Evolutionary conservation across 2,329 filamentous ascomycete species (phyloP).

Genomic region (Venturia pyrina): DNA sequence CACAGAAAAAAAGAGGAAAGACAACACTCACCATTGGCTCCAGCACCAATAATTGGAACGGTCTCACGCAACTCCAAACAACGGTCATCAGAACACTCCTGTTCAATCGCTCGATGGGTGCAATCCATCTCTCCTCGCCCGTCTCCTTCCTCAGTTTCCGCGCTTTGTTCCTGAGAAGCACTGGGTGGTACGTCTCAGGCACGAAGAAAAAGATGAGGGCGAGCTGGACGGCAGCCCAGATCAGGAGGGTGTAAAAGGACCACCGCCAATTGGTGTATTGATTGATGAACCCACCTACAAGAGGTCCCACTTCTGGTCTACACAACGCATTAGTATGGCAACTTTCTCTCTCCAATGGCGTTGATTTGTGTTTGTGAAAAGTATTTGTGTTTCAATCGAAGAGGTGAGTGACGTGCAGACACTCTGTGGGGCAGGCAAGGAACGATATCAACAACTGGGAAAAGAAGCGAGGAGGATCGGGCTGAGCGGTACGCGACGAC

Average conservation of each 20-base stretch:
- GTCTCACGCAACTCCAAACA: conserved; percentile 46
- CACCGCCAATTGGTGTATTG: conserved; percentile 63
- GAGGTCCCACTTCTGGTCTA: conserved; percentile 45
- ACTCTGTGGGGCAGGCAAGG: background rate
- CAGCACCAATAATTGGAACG: conserved; percentile 67
- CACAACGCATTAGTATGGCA: background rate
- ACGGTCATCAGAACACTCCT: conserved; percentile 43
- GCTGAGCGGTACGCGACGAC: conserved; percentile 2
- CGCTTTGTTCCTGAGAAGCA: conserved; percentile 66
- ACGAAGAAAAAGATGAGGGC: conserved; percentile 52
- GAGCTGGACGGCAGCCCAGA: conserved; percentile 63
- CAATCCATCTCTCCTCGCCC: conserved; percentile 65
- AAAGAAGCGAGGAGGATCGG: background rate
- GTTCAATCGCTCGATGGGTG: conserved; percentile 63
- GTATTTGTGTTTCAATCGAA: background rate
- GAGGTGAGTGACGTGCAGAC: background rate
- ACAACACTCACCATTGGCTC: conserved; percentile 59
- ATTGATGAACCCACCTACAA: conserved; percentile 74
- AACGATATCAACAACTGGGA: background rate
- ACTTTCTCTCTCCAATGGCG: too few relatives aligned
- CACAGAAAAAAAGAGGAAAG: background rate
- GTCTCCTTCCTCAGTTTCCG: conserved; percentile 59
- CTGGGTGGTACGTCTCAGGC: conserved; percentile 74
- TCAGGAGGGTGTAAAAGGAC: conserved; percentile 76
- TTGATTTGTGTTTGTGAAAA: background rate